Evolutionary conservation across 2,329 filamentous ascomycete genomes (phyloP), one percentile per base, ranked within the genome.

Genomic region (Claviceps sp.): DNA sequence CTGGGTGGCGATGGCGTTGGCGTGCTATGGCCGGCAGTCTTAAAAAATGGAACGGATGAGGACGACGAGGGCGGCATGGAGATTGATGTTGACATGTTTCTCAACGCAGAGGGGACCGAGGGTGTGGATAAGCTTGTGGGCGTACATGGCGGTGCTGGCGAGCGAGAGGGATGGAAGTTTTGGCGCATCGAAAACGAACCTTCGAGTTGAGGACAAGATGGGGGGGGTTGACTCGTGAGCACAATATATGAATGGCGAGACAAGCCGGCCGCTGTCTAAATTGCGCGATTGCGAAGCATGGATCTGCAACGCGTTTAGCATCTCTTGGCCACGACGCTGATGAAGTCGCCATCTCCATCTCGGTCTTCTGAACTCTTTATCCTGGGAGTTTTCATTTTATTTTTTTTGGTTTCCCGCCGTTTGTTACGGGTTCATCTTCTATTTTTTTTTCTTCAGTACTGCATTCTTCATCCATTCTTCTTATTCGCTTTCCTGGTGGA

Each of bases 1-100:
- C 78, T 98, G 0, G 93, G 90, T 4, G 90, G 91, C 41, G 88
- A 96, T 61, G 93, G 93, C 13, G 88, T 98, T 1, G 93, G 93
- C 40, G 88, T 98, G 1, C 76, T 98, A 4, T 95, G 87, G 82
- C 93, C 93, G 1, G 93, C 93, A 0, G 85, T 96, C 0, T 72
- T 96, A 26, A 87, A 88, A 65, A 95, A 94, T 55, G 87, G 85
- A 5, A 81, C 78, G n/a, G 82, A 85, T 40, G 84, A 88, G 61
- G 85, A 88, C 58, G 75, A 79, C 0, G 80, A 88, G 57, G 88
- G 88, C 37, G 88, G 88, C 24, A 88, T 93, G 71, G 90, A 96
- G 69, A 97, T 98, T 61, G 87, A 95, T 60, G 77, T 91, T 61
- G 88, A 96, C 54, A 75, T 74, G 54, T 81, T 98, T 65, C 74